Evolutionary conservation across 352 stramenopile species (phyloP).

Genomic region (Globisporangium nunn): DNA sequence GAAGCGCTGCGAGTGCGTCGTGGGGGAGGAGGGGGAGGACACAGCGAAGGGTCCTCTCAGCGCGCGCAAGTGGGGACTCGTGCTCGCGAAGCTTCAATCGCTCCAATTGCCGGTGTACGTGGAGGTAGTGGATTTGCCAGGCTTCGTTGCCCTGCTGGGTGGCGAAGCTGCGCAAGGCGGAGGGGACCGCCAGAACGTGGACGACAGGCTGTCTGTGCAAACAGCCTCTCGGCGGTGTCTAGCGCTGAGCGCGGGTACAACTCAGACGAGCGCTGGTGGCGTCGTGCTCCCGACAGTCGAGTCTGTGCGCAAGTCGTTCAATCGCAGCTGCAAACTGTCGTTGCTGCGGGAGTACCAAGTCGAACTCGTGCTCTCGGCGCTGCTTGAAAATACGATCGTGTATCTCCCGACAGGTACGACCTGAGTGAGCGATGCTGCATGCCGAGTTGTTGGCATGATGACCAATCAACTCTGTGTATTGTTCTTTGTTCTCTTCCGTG

Average conservation of each 20-base stretch:
- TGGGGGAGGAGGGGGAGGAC: slow-evolving; percentile 13
- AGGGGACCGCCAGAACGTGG: not conserved
- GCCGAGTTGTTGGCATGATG: not conserved
- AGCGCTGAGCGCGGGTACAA: not conserved
- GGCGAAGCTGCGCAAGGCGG: not conserved
- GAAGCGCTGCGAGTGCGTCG: slow-evolving; percentile 33
- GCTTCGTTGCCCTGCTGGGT: not conserved
- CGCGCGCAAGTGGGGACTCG: slow-evolving; percentile 28
- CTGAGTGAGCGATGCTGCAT: not conserved
- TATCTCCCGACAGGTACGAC: slow-evolving; percentile 58
- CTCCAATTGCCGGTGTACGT: slow-evolving; percentile 16
- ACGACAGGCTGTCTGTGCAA: slow-evolving; percentile 3
- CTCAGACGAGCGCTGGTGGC: not conserved
- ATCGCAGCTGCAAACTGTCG: slow-evolving; percentile 32
- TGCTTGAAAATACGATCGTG: slow-evolving; percentile 76
- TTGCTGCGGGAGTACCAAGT: slow-evolving; percentile 55
- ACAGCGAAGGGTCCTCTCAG: not conserved
- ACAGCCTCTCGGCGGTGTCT: not conserved
- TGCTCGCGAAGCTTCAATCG: slow-evolving; percentile 25
- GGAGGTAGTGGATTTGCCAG: slow-evolving; percentile 14
- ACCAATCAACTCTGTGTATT: not conserved
- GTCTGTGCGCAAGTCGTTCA: slow-evolving; percentile 25
- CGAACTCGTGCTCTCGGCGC: slow-evolving; percentile 53
- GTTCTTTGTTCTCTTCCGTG: not conserved
- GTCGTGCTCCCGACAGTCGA: slow-evolving; percentile 24